Evolutionary conservation across 495 filamentous ascomycete genomes (phyloP), one percentile per base, ranked within the genome.

Genomic region (Pseudoneurospora amorphoporcata): DNA sequence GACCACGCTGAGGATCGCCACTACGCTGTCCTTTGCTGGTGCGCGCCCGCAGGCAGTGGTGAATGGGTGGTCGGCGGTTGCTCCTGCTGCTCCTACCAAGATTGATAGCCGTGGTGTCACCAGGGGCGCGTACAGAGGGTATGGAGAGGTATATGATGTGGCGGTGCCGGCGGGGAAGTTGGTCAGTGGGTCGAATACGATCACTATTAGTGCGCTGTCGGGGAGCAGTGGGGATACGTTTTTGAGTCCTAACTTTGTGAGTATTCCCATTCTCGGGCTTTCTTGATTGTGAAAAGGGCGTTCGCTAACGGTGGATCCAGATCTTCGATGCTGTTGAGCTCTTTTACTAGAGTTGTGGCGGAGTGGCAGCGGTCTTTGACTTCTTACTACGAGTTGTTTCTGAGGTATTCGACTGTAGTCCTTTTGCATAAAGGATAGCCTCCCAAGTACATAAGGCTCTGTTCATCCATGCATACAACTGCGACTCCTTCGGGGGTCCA

Each of bases 91-190:
- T 0, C 89, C 90, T 6, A 83, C 81, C 3, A 90, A 90, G 80
- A 88, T 92, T 41, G 86, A 91, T 75, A 87, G 84, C 12, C 84
- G 89, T 2, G 90, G 90, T 17, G 85, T 91, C 0, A 92, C 89
- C 16, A 80, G 90, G 10, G 90, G 90, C 0, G 87, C 88, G 1
- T 92, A 91, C 72, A 81, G 88, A 0, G 89, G 90, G 0, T 79
- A 83, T 72, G 88, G 88, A 1, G 88, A 92, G 72, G 84, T 90
- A 1, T 92, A 91, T 73, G 83, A 86, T 65, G 86, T 89, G 29
- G 78, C 75, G 8, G 84, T 91, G 43, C 85, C 88, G 0, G 74
- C 84, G 3, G 86, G 87, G 0, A 87, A 79, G n/a, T 83, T 92
- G 65, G 84, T 88, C 9, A 81, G 77, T 7, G 90, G 89, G 1